A percentile compares a stretch with the other conserved stretches of the same genome.
These are phyloP conservation scores for Raphidocelis subcapitata DNA, from an alignment of 139 green algal genomes.

Conservation along the genomic window DNA sequence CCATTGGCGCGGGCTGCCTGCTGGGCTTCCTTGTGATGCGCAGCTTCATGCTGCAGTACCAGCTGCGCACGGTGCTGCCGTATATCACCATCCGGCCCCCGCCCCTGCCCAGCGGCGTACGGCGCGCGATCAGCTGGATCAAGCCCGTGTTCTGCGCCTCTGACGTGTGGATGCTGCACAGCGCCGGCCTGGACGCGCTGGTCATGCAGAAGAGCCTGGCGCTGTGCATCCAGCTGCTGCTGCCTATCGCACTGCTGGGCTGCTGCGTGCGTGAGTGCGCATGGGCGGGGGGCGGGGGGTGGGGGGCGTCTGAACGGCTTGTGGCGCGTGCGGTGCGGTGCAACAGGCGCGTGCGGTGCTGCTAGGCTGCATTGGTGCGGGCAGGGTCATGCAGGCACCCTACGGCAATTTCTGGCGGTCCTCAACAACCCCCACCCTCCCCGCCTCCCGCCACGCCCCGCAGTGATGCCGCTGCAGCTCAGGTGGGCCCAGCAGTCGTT, in stretches of 20 bases:
- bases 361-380: too few relatives aligned
- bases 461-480: slow-evolving; percentile 28
- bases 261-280: slow-evolving; percentile 20
- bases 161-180: slow-evolving; percentile 17
- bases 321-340: too few relatives aligned
- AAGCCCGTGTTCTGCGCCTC: slow-evolving; percentile 8
- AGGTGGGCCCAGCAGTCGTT: not conserved
- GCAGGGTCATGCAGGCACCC: too few relatives aligned
- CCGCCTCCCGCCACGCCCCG: too few relatives aligned
- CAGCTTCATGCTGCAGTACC: slow-evolving; percentile 34
- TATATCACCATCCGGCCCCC: slow-evolving; percentile 22
- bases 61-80: not conserved
- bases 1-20: slow-evolving; percentile 16
- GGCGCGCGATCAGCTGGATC: slow-evolving; percentile 16
- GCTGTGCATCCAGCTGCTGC: slow-evolving; percentile 21
- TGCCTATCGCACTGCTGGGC: slow-evolving; percentile 6
- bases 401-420: too few relatives aligned
- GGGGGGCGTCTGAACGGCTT: too few relatives aligned
- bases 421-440: not conserved
- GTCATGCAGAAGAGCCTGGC: slow-evolving; percentile 23
- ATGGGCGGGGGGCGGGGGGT: too few relatives aligned
- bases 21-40: slow-evolving; percentile 23
- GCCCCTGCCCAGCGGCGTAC: not conserved
- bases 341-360: too few relatives aligned
- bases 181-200: slow-evolving; percentile 26